A percentile compares a stretch with the other conserved stretches of the same genome.
These are phyloP conservation scores for Colletotrichum coccodes DNA, from an alignment of 2,329 filamentous ascomycete genomes.

Conservation along the genomic window DNA sequence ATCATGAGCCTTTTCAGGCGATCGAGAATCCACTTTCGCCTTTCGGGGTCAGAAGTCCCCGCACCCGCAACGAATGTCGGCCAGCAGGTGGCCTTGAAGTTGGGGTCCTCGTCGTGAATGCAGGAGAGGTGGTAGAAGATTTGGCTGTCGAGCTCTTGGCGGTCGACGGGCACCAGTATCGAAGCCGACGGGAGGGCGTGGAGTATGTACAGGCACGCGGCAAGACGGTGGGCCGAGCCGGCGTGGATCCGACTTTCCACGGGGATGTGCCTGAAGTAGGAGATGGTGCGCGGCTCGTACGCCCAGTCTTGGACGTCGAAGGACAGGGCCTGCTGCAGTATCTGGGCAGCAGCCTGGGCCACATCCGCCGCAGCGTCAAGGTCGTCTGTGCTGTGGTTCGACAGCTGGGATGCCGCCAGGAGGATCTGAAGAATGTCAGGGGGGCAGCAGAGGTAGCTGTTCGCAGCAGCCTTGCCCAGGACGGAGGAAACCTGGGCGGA, in stretches of 20 bases:
- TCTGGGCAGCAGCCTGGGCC: constrained; percentile 42
- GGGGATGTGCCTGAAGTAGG: constrained; percentile 45
- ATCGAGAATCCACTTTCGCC: constrained; percentile 60
- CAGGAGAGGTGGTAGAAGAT: constrained; percentile 57
- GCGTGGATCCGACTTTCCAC: constrained; percentile 50
- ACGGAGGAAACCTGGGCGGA: constrained; percentile 48
- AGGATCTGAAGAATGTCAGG: constrained; percentile 55
- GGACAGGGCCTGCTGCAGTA: constrained; percentile 49
- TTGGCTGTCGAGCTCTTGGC: constrained; percentile 52
- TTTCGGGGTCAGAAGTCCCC: constrained; percentile 53
- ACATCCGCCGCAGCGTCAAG: constrained; percentile 41
- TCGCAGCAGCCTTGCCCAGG: constrained; percentile 51
- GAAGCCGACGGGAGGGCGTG: constrained; percentile 48
- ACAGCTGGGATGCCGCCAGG: constrained; percentile 53
- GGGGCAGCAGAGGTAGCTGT: constrained; percentile 59
- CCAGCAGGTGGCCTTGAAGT: constrained; percentile 68
- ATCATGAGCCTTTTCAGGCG: constrained; percentile 52
- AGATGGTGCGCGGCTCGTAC: constrained; percentile 44
- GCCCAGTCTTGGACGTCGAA: constrained; percentile 56
- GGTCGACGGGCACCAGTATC: constrained; percentile 40
- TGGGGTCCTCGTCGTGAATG: constrained; percentile 58
- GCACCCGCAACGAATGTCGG: constrained; percentile 66
- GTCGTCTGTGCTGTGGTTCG: constrained; percentile 41
- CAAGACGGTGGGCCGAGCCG: constrained; percentile 54
- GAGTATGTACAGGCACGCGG: constrained; percentile 57